phyloP scores from a whole-genome alignment of 345 rosid genomes.

The Schrenkiella parvula region DNA sequence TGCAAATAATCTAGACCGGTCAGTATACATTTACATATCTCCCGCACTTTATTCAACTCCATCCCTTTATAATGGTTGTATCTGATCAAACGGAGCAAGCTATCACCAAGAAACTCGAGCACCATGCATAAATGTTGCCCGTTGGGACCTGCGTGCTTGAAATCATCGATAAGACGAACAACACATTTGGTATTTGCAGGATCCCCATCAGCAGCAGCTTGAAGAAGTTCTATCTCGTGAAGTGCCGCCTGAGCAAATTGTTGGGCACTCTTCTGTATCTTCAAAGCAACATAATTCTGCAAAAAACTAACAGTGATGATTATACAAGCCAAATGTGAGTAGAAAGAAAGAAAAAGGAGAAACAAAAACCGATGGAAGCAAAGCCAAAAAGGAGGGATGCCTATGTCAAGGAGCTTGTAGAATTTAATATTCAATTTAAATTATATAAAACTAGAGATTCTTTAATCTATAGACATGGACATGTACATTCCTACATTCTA shows the following conservation, averaged over 20 bases:
- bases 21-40: conserved; percentile 88
- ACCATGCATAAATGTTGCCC: conserved; percentile 97
- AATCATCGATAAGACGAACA: conserved; percentile 73
- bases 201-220: conserved; percentile 64
- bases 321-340: not conserved
- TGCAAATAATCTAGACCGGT: conserved; percentile 83
- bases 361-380: not conserved
- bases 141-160: conserved; percentile 88
- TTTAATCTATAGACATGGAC: not conserved
- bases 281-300: conserved; percentile 81
- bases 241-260: conserved; percentile 93
- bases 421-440: not conserved
- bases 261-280: conserved; percentile 94
- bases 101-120: conserved; percentile 94
- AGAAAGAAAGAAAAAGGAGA: not conserved
- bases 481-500: not conserved
- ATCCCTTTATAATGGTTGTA: conserved; percentile 72
- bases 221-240: conserved; percentile 82
- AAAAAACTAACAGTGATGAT: not conserved
- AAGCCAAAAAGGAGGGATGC: not conserved
- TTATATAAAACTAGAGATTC: too few species aligned
- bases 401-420: not conserved
- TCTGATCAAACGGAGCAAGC: conserved; percentile 78
- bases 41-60: conserved; percentile 70
- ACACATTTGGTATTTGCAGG: conserved; percentile 58